Conservation (phyloP, 768 basidiomycete genomes). For the Udeniomyces megalosporus region DNA sequence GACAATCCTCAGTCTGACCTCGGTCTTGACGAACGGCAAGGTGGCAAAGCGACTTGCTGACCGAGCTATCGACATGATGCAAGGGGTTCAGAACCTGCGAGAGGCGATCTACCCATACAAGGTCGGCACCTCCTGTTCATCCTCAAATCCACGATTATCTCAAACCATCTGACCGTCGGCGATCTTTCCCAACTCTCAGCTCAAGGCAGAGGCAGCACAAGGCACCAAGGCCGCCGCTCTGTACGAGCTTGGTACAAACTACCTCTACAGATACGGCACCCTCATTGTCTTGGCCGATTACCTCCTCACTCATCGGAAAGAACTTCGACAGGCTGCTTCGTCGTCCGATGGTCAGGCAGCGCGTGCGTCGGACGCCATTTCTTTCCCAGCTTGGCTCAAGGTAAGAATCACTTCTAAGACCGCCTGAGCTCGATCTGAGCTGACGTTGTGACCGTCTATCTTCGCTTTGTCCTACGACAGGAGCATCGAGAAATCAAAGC, state of each 20-base stretch:
- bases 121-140: slow-evolving; percentile 60
- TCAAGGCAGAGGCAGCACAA: slow-evolving; percentile 70
- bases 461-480: slow-evolving; percentile 67
- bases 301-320: slow-evolving; percentile 46
- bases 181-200: slow-evolving; percentile 41
- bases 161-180: slow-evolving; percentile 46
- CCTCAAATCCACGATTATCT: slow-evolving; percentile 42
- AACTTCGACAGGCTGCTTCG: neutral
- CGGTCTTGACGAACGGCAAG: slow-evolving; percentile 81
- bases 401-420: neutral
- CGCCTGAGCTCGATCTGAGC: too few species aligned
- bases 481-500: slow-evolving; percentile 61
- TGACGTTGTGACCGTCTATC: slow-evolving; percentile 24
- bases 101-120: slow-evolving; percentile 82
- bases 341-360: neutral
- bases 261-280: slow-evolving; percentile 42
- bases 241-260: slow-evolving; percentile 65
- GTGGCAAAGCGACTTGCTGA: slow-evolving; percentile 70
- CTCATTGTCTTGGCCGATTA: slow-evolving; percentile 62
- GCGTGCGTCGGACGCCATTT: neutral
- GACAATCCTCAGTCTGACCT: slow-evolving; percentile 82
- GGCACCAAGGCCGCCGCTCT: slow-evolving; percentile 61
- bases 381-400: neutral
- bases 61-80: slow-evolving; percentile 38
- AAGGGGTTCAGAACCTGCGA: slow-evolving; percentile 87